Evolutionary conservation across 495 filamentous ascomycete genomes (phyloP).

Genomic region (Symbiotaphrina buchneri): DNA sequence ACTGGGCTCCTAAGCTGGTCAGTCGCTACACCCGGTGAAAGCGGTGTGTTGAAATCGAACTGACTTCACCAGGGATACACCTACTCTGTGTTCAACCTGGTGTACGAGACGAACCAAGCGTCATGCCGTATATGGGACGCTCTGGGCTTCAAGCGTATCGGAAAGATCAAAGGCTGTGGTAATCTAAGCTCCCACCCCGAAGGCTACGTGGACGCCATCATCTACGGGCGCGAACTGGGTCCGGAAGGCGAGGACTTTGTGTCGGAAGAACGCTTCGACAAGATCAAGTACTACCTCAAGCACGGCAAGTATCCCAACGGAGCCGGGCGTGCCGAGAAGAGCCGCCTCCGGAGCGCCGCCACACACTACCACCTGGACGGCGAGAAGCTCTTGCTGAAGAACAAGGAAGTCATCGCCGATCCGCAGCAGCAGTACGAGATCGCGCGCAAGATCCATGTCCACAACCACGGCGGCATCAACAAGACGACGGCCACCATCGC

Average conservation of each 20-base stretch:
- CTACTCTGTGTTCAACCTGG: conserved; percentile 93
- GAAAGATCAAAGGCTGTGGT: conserved; percentile 71
- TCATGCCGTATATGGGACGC: conserved; percentile 94
- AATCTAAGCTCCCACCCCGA: conserved; percentile 62
- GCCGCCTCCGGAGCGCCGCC: conserved; percentile 72
- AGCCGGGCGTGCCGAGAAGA: conserved; percentile 89
- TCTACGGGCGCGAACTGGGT: conserved; percentile 77
- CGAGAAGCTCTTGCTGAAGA: conserved; percentile 85
- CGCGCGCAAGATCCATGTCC: conserved; percentile 47
- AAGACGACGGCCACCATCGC: conserved; percentile 92
- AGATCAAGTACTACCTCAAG: conserved; percentile 93
- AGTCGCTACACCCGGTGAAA: conserved; percentile 8
- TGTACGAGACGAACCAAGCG: conserved; percentile 93
- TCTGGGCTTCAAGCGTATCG: conserved; percentile 94
- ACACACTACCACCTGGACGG: conserved; percentile 82
- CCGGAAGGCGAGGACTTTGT: conserved; percentile 65
- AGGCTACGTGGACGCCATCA: conserved; percentile 80
- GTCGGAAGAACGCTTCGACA: conserved; percentile 93
- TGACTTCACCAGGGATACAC: conserved; percentile 44
- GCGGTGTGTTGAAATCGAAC: not conserved
- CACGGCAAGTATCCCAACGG: conserved; percentile 84
- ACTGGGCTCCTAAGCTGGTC: conserved; percentile 80
- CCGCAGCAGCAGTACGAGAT: conserved; percentile 84
- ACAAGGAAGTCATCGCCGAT: conserved; percentile 90
- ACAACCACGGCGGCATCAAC: conserved; percentile 87